Evolutionary conservation across 371 early-diverging fungal species (phyloP).

Genomic region (Rhizopus sp.): DNA sequence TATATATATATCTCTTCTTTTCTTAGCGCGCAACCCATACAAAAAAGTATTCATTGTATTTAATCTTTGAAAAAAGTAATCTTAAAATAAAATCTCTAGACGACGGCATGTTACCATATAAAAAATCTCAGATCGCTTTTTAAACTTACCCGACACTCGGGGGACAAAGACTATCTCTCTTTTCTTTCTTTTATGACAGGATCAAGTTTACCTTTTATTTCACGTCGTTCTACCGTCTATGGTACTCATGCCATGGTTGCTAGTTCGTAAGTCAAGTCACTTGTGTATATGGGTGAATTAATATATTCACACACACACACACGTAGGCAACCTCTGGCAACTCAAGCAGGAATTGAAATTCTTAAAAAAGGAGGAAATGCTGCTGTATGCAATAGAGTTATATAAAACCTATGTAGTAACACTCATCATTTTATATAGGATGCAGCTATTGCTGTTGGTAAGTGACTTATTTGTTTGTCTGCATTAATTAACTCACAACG

Average conservation of each 20-base stretch:
- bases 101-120: no score
- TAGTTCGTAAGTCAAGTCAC: constrained; percentile 36
- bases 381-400: constrained; percentile 58
- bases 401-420: background rate
- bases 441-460: constrained; percentile 78
- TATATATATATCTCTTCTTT: constrained; percentile 1
- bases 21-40: background rate
- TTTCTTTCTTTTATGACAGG: constrained; percentile 5
- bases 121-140: no score
- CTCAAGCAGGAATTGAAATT: constrained; percentile 78
- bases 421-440: constrained; percentile 45
- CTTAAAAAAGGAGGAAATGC: constrained; percentile 89
- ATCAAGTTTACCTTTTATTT: constrained; percentile 42
- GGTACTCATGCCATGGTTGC: constrained; percentile 50
- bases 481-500: background rate
- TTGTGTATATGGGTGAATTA: background rate
- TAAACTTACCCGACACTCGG: background rate
- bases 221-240: constrained; percentile 50
- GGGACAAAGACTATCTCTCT: background rate
- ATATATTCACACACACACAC: background rate
- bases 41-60: constrained; percentile 6
- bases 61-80: background rate
- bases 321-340: constrained; percentile 77
- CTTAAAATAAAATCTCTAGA: no score
- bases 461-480: background rate